Evolutionary conservation across 2,329 filamentous ascomycete species (phyloP), one percentile per base, ranked within the genome.

Genomic region (Sporothrix schenckii): DNA sequence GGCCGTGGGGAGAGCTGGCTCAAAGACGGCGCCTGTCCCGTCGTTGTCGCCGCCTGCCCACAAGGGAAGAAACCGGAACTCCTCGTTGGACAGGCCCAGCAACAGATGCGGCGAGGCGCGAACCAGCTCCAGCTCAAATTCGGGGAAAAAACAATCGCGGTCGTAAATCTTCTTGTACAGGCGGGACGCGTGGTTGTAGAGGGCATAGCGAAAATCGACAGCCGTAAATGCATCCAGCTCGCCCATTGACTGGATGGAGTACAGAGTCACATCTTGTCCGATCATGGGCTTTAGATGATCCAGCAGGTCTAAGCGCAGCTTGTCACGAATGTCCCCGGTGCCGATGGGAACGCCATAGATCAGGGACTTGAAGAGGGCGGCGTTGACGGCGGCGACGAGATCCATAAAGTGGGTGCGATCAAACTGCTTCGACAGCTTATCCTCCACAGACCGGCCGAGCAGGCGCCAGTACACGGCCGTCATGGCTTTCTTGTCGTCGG

Each of bases 1-100:
- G 1, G 83, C 77, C 0, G 78, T 78, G 0, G 83, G 83, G 14
- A 84, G 78, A 2, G 73, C 72, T 0, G 77, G 70, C 72, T 83
- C 80, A 69, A 83, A 85, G 1, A 86, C 83, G 6, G 83, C 83
- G 27, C 84, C 83, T 4, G 82, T 84, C 19, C 82, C 82, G 72
- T 87, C 85, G 71, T 87, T 80, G 56, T 80, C 77, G 1, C 81
- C 89, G 4, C 86, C 88, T 0, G 88, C 88, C 88, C 88, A 91
- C 4, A 91, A 79, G 0, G 89, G 89, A 3, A 91, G 80, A 73
- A 84, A 91, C 70, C 85, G 85, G 73, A 86, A 83, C 78, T 92
- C 89, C 1, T 85, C 3, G 9, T 86, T 82, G 0, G 79, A 78
- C 1, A 91, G 81, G 5, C 81, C 83, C 0, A 89, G 81, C 0